Base-by-base conservation (phyloP, 768 basidiomycete species). In the Multifurca ochricompacta region DNA sequence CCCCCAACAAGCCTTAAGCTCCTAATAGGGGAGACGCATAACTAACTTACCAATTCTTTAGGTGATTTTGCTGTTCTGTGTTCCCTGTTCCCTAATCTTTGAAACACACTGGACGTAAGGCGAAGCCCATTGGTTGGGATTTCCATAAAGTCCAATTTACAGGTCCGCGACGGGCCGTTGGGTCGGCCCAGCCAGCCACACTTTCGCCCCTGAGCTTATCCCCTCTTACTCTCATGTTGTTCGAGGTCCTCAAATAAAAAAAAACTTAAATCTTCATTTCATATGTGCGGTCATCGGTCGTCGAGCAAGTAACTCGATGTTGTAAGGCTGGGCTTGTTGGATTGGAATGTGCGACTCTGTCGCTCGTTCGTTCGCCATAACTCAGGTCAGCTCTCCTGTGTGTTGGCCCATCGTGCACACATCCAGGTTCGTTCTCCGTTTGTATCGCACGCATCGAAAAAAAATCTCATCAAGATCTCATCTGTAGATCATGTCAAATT, bases 131-230 rank as follows among this genome's bases (percentile, higher is more conserved):
- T 16, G 41, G 8, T 14, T 34, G 23, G 31, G 37, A 28, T 36
- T 44, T 36, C 13, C 48, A 8, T 21, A 4, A 21, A 8, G 42
- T 44, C 16, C 35, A 23, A 36, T 50, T n/a, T n/a, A 21, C 37
- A 18, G 54, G 54, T 31, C 54, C 54, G 54, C 13, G 21, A 36
- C 54, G 54, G 54, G 30, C 54, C 54, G 48, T 31, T 6, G 16
- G 23, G 18, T 44, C 27, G 35, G 42, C 34, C 21, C 16, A 21
- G 34, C 10, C 27, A 34, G n/a, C n/a, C n/a, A n/a, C n/a, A 8
- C 11, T 28, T 16, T 40, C 21, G 44, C 50, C 55, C 55, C 55
- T 56, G 50, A 56, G 18, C 37, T 49, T 32, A 39, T 31, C 21
- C 11, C 31, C 16, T 30, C 16, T 35, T 34, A 16, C 40, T 54